A percentile compares a stretch with the other conserved stretches of the same genome.
Conservation (phyloP, 2,329 filamentous ascomycete genomes). For the Rugonectria rugulosa region DNA sequence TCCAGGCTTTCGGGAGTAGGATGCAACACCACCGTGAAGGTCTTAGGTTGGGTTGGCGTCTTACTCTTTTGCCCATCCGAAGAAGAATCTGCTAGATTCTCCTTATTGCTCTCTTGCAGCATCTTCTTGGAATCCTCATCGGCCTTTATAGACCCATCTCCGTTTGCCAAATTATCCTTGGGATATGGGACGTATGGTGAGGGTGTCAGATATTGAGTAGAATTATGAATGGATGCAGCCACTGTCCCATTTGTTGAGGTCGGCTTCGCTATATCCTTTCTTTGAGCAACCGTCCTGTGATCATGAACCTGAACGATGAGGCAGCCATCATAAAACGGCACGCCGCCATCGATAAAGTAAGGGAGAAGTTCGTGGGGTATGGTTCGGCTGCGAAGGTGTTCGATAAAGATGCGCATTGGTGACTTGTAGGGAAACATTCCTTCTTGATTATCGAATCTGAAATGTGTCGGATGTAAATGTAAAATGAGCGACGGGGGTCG, state of each 20-base stretch:
- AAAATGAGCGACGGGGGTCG: conserved; percentile 83
- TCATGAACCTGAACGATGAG: conserved; percentile 95
- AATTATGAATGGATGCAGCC: conserved; percentile 90
- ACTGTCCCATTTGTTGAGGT: conserved; percentile 64
- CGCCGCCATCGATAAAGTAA: conserved; percentile 73
- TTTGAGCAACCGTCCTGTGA: conserved; percentile 72
- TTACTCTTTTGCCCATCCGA: conserved; percentile 52
- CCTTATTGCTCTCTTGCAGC: conserved; percentile 59
- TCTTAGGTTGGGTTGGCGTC: conserved; percentile 61
- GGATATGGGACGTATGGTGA: conserved; percentile 85
- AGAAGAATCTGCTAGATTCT: conserved; percentile 63
- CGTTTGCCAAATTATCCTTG: conserved; percentile 57
- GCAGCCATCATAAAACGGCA: conserved; percentile 92
- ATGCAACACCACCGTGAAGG: conserved; percentile 83
- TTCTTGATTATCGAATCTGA: conserved; percentile 92
- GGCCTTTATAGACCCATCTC: conserved; percentile 42
- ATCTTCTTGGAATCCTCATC: conserved; percentile 44
- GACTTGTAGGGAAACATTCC: conserved; percentile 92
- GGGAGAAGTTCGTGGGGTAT: conserved; percentile 89
- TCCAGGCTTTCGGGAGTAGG: conserved; percentile 81
- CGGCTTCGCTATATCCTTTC: conserved; percentile 64
- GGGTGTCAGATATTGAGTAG: conserved; percentile 88
- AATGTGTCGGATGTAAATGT: conserved; percentile 85
- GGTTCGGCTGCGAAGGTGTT: conserved; percentile 78
- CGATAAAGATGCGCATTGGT: conserved; percentile 82